phyloP scores from a whole-genome alignment of 345 rosid genomes.

The Brassica juncea region DNA sequence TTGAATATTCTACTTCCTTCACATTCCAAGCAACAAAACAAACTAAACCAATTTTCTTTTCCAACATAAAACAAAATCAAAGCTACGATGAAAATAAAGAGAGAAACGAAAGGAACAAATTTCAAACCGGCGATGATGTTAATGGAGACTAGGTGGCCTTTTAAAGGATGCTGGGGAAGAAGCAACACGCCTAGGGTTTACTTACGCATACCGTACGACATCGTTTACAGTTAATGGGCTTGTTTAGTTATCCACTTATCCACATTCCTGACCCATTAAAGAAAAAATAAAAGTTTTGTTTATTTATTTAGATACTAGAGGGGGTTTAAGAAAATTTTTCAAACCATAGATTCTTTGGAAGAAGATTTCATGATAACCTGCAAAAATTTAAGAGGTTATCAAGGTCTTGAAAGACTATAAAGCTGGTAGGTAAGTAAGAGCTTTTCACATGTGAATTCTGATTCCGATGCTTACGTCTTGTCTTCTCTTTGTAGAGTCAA shows the following conservation, averaged over 20 bases:
- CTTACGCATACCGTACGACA: neutral
- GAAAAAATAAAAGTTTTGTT: neutral
- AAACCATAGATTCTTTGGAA: neutral
- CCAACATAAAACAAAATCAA: neutral
- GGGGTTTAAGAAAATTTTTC: neutral
- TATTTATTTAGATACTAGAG: neutral
- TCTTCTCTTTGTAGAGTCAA: neutral
- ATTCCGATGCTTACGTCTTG: neutral
- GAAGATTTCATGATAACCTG: neutral
- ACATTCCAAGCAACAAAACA: neutral
- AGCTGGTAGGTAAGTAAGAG: neutral
- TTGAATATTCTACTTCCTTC: constrained; percentile 1
- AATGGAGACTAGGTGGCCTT: neutral
- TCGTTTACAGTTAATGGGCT: neutral
- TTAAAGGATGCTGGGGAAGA: neutral
- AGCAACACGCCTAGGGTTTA: constrained; percentile 17
- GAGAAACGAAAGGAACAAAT: neutral
- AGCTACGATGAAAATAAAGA: too few relatives aligned
- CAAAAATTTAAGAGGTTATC: neutral
- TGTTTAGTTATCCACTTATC: neutral
- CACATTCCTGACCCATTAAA: constrained; percentile 4
- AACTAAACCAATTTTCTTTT: neutral
- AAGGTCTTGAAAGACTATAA: neutral
- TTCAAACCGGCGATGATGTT: neutral
- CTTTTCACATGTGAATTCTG: neutral